Conservation (phyloP, 768 basidiomycete species). For the Termitomyces sp. region DNA sequence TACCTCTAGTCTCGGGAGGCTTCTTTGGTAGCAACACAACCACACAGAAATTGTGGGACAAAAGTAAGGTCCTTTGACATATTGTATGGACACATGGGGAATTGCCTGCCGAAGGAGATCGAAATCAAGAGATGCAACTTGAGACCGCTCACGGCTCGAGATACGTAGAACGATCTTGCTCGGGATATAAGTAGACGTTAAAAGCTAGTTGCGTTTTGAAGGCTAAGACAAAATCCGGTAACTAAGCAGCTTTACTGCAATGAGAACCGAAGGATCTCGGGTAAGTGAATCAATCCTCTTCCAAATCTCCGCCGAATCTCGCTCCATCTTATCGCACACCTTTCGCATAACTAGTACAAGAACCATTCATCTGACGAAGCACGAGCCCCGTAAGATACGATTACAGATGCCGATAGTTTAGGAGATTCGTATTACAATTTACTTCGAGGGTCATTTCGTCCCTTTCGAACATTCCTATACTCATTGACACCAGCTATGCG, state of each 20-base stretch:
- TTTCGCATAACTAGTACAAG: background rate
- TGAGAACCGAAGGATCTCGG: background rate
- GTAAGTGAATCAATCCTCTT: background rate
- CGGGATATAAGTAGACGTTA: background rate
- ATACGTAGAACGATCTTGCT: background rate
- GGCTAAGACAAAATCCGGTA: background rate
- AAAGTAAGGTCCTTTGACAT: background rate
- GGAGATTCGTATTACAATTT: constrained; percentile 9
- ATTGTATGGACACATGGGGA: background rate
- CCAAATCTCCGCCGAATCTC: background rate
- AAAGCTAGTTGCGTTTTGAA: background rate
- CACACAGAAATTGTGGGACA: background rate
- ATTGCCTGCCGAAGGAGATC: background rate
- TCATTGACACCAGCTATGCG: constrained; percentile 18
- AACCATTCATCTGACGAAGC: background rate
- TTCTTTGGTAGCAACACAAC: background rate
- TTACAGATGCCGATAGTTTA: background rate
- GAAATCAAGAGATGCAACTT: background rate
- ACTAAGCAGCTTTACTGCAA: background rate
- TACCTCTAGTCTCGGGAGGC: background rate
- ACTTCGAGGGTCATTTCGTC: constrained; percentile 4
- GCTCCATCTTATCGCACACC: background rate
- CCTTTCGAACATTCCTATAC: constrained; percentile 8
- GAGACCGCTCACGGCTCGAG: background rate
- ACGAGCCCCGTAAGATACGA: background rate